Conservation (phyloP, 2,329 filamentous ascomycete genomes). For the Tolypocladium paradoxum region DNA sequence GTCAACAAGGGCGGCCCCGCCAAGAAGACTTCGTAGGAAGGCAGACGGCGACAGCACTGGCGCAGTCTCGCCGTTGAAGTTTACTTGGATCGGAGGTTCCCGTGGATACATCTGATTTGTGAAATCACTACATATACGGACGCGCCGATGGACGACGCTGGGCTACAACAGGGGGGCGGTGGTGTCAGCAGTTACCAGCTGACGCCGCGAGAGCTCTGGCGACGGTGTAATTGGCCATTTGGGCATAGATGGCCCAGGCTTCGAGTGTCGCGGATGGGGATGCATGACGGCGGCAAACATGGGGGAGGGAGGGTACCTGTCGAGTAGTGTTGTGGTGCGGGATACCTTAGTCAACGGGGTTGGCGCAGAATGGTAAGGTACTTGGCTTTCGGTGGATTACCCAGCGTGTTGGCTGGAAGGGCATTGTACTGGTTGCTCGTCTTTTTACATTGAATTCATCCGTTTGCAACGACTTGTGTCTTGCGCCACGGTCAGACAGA, state of each 20-base stretch:
- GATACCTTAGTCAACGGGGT: background rate
- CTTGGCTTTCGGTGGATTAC: background rate
- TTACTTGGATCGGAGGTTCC: background rate
- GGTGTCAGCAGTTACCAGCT: no score
- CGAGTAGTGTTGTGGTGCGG: background rate
- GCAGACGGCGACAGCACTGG: background rate
- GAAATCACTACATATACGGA: background rate
- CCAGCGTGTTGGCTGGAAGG: background rate
- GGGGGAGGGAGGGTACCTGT: background rate
- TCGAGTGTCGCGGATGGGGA: background rate
- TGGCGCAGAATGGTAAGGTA: background rate
- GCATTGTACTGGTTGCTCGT: background rate
- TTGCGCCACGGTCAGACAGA: no score
- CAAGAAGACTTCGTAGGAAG: constrained; percentile 31
- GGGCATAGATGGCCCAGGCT: background rate
- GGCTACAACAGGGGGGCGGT: background rate
- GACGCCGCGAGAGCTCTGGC: no score
- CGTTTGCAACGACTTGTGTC: background rate
- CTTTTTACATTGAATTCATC: background rate
- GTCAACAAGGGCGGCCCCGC: constrained; percentile 44
- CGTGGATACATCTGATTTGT: background rate
- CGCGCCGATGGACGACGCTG: background rate
- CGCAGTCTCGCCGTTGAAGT: background rate
- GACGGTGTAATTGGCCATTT: background rate
- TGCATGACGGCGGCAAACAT: background rate